These are phyloP conservation scores for Aspergillus sp. DNA, from an alignment of 2,329 filamentous ascomycete genomes.

Conservation along the genomic window DNA sequence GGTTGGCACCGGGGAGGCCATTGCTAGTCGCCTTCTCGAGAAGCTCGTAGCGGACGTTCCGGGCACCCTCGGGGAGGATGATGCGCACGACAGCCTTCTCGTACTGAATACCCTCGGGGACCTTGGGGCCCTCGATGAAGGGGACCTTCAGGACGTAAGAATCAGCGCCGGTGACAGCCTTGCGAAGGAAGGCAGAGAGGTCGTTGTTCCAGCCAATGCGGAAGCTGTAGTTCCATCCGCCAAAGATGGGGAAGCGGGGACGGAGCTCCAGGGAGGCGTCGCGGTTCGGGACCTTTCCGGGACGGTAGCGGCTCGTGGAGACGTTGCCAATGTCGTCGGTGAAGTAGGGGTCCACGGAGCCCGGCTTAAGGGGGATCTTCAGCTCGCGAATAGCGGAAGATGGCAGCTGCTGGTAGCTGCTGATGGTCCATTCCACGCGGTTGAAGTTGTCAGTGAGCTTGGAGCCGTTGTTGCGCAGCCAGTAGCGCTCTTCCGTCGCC, in stretches of 20 bases:
- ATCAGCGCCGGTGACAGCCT: constrained; percentile 58
- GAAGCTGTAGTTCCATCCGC: constrained; percentile 98
- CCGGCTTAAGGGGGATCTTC: constrained; percentile 73
- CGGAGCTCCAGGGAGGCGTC: constrained; percentile 86
- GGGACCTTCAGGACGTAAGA: constrained; percentile 87
- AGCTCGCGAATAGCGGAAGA: constrained; percentile 79
- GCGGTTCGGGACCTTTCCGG: constrained; percentile 61
- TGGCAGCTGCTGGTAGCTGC: constrained; percentile 73
- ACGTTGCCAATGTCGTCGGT: constrained; percentile 96
- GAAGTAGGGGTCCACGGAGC: constrained; percentile 87
- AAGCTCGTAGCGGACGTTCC: constrained; percentile 63
- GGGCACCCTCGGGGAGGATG: constrained; percentile 86
- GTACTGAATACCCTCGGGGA: constrained; percentile 82
- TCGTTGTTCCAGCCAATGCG: constrained; percentile 94
- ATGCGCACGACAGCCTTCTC: constrained; percentile 77
- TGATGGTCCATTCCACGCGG: constrained; percentile 72
- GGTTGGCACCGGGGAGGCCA: constrained; percentile 63
- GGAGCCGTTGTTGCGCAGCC: constrained; percentile 82
- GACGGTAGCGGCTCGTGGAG: constrained; percentile 84
- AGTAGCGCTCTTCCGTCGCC: constrained; percentile 92
- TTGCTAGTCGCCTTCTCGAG: constrained; percentile 68
- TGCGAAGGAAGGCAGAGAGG: constrained; percentile 72
- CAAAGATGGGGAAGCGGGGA: constrained; percentile 94
- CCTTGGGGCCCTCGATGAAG: constrained; percentile 89
- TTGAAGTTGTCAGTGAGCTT: constrained; percentile 72